Conservation (phyloP, 352 stramenopile genomes). For the Phytophthora constricta region DNA sequence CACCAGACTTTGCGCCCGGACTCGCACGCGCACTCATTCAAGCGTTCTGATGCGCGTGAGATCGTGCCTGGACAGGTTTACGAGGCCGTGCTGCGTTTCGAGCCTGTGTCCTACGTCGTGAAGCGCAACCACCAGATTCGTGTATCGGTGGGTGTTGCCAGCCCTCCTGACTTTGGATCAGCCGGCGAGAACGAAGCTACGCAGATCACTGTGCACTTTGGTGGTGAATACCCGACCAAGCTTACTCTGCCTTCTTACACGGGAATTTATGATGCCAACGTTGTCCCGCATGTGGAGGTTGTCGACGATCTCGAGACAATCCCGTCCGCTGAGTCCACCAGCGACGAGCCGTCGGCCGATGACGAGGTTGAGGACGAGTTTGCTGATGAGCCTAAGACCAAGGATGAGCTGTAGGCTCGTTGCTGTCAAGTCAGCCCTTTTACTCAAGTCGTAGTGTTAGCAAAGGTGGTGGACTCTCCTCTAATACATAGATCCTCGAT, state of each 20-base stretch:
- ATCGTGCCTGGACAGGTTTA: constrained; percentile 75
- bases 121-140: constrained; percentile 82
- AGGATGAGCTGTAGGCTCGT: constrained; percentile 59
- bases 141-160: constrained; percentile 68
- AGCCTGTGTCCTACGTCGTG: constrained; percentile 79
- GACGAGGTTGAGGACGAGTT: constrained; percentile 61
- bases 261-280: constrained; percentile 66
- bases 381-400: constrained; percentile 51
- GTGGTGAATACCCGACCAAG: constrained; percentile 69
- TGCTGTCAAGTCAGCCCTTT: constrained; percentile 11
- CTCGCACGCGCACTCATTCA: constrained; percentile 75
- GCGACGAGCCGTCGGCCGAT: constrained; percentile 23
- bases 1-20: constrained; percentile 67
- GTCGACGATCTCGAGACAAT: constrained; percentile 38
- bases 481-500: constrained; percentile 32
- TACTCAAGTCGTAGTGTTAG: constrained; percentile 3
- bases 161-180: constrained; percentile 62
- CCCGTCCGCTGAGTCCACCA: constrained; percentile 18
- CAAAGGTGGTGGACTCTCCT: constrained; percentile 7
- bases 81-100: constrained; percentile 79
- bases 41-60: constrained; percentile 58
- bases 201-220: constrained; percentile 79
- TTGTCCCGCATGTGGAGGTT: constrained; percentile 51
- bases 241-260: constrained; percentile 70
- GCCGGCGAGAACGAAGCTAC: constrained; percentile 57